Conservation (phyloP, 176 grass and related monocot species). For the Juncus inflexus region DNA sequence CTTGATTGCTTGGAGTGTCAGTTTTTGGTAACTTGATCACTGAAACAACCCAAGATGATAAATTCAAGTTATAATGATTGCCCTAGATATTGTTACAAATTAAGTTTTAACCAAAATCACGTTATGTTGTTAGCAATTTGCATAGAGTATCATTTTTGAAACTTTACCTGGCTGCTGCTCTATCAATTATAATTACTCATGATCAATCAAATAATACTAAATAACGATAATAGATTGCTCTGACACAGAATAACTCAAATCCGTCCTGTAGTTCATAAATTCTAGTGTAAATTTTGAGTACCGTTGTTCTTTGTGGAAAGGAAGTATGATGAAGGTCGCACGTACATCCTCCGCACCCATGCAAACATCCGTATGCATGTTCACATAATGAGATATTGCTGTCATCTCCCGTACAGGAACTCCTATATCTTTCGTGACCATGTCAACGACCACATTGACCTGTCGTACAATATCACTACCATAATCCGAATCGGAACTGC, state of each 20-base stretch:
- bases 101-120: too few species aligned
- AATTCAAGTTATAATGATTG: too few species aligned
- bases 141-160: too few species aligned
- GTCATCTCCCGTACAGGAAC: conserved; percentile 38
- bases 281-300: background rate
- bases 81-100: too few species aligned
- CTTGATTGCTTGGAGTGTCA: background rate
- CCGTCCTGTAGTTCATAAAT: conserved; percentile 4
- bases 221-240: too few species aligned
- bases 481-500: conserved; percentile 35
- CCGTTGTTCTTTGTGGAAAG: conserved; percentile 65
- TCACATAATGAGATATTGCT: conserved; percentile 37
- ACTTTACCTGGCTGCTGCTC: too few species aligned
- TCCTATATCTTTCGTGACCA: conserved; percentile 30
- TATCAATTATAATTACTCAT: too few species aligned
- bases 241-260: too few species aligned
- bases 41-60: too few species aligned
- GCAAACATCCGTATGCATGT: conserved; percentile 62
- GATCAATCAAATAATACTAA: too few species aligned
- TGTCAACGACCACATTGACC: conserved; percentile 28
- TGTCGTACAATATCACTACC: conserved; percentile 33
- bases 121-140: too few species aligned
- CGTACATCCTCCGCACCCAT: conserved; percentile 51
- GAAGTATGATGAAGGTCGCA: conserved; percentile 45
- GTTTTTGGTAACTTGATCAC: background rate